Conservation (phyloP, 345 rosid genomes). For the Boechera retrofracta region DNA sequence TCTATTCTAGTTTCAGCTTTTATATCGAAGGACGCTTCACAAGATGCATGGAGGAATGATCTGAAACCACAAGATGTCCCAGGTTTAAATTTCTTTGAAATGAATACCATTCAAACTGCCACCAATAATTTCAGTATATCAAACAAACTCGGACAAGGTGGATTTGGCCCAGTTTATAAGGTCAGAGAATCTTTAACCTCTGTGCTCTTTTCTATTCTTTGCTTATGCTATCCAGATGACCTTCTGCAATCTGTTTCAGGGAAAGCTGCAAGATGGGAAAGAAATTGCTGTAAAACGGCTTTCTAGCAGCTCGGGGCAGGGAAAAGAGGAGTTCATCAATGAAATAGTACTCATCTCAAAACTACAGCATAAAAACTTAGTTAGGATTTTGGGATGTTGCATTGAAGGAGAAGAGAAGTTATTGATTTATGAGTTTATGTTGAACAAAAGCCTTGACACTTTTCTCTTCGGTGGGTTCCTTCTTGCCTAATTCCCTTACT, state of each 20-base stretch:
- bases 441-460: constrained; percentile 61
- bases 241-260: neutral
- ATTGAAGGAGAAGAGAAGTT: constrained; percentile 51
- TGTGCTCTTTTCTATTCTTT: neutral
- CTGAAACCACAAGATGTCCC: neutral
- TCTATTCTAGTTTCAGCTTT: neutral
- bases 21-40: neutral
- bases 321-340: constrained; percentile 54
- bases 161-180: constrained; percentile 37
- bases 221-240: neutral
- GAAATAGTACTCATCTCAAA: too few relatives aligned
- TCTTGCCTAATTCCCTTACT: neutral
- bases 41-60: constrained; percentile 6
- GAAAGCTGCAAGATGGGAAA: too few relatives aligned
- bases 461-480: constrained; percentile 52
- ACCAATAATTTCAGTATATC: constrained; percentile 18
- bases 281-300: neutral
- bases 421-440: constrained; percentile 62
- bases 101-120: neutral
- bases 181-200: neutral
- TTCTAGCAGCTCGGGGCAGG: constrained; percentile 44
- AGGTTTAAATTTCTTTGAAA: constrained; percentile 17
- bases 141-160: constrained; percentile 39
- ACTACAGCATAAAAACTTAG: too few relatives aligned
- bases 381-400: too few relatives aligned